phyloP scores from a whole-genome alignment of 768 basidiomycete species.

The Imleria badia region DNA sequence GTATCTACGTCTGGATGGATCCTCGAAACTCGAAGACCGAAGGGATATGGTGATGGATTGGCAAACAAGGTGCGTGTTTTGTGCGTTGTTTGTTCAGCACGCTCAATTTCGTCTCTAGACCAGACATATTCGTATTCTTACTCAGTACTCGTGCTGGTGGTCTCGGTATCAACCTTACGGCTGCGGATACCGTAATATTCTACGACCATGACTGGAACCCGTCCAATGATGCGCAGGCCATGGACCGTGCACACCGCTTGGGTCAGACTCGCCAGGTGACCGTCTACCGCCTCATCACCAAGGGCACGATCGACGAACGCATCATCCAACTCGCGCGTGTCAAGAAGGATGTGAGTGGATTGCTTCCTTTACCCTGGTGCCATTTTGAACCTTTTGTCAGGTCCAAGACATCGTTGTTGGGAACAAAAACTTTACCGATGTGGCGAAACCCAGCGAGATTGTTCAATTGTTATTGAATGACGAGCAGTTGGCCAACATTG shows the following conservation, averaged over 20 bases:
- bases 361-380: background rate
- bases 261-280: constrained; percentile 98
- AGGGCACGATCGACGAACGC: constrained; percentile 94
- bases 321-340: constrained; percentile 95
- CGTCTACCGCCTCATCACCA: constrained; percentile 92
- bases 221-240: constrained; percentile 96
- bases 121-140: constrained; percentile 94
- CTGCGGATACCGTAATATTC: constrained; percentile 40
- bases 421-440: constrained; percentile 91
- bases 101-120: constrained; percentile 28
- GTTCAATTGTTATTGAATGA: constrained; percentile 93
- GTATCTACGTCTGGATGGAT: constrained; percentile 89
- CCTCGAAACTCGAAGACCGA: constrained; percentile 92
- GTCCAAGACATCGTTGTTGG: constrained; percentile 99
- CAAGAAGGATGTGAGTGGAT: constrained; percentile 82
- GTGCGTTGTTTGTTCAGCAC: background rate
- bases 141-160: constrained; percentile 95
- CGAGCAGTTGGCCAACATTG: constrained; percentile 81
- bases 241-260: constrained; percentile 96
- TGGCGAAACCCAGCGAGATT: constrained; percentile 94
- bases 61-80: constrained; percentile 80
- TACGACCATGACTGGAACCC: constrained; percentile 56
- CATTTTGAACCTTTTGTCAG: constrained; percentile 38
- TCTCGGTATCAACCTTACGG: constrained; percentile 94
- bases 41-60: constrained; percentile 99